Evolutionary conservation across 257 asterid genomes (phyloP).

Genomic region (Thymus mandschuricus): DNA sequence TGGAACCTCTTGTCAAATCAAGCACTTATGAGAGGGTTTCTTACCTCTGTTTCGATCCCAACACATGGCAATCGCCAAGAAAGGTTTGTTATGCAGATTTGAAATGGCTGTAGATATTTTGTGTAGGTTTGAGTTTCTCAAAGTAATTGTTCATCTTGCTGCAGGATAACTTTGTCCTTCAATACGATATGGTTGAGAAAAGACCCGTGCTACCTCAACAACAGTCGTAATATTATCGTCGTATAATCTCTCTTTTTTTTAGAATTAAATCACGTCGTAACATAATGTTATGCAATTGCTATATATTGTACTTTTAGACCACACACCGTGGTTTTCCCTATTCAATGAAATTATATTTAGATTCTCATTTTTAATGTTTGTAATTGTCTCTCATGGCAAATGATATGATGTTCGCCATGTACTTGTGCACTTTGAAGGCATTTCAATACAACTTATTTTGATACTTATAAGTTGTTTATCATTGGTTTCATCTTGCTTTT

Average conservation of each 20-base stretch:
- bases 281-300: slow-evolving; percentile 23
- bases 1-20: slow-evolving; percentile 74
- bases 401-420: neutral
- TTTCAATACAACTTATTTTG: no score
- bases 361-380: neutral
- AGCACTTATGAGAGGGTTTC: slow-evolving; percentile 68
- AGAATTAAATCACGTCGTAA: slow-evolving; percentile 10
- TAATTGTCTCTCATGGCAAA: neutral
- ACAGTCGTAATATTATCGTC: slow-evolving; percentile 10
- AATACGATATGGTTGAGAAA: slow-evolving; percentile 72
- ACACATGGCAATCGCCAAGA: slow-evolving; percentile 66
- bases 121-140: neutral
- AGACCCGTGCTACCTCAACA: slow-evolving; percentile 59
- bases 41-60: slow-evolving; percentile 77
- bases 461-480: no score
- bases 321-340: slow-evolving; percentile 26
- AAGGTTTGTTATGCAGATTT: slow-evolving; percentile 50
- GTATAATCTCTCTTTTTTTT: no score
- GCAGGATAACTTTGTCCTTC: slow-evolving; percentile 80
- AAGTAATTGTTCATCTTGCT: slow-evolving; percentile 4
- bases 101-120: neutral
- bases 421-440: no score
- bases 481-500: no score
- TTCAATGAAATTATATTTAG: slow-evolving; percentile 25
- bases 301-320: slow-evolving; percentile 35